phyloP scores from a whole-genome alignment of 176 grass and related monocot genomes.

The Melocanna baccifera region DNA sequence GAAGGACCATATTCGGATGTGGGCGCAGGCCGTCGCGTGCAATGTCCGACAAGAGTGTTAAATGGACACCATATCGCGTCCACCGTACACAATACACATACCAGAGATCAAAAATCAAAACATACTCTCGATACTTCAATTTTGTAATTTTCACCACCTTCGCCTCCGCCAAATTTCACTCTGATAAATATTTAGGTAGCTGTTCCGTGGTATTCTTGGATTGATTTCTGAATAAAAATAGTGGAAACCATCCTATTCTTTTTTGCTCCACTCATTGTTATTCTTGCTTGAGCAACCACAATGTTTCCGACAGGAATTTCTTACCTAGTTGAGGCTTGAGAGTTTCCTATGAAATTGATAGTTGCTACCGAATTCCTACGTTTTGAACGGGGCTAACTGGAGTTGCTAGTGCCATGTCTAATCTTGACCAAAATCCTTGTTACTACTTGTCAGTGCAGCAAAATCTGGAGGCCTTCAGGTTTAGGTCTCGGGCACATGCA shows the following conservation, averaged over 20 bases:
- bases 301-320: not conserved
- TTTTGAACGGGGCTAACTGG: not conserved
- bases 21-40: slow-evolving; percentile 93
- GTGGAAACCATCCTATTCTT: not conserved
- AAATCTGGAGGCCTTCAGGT: not conserved
- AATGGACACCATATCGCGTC: not conserved
- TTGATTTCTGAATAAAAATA: slow-evolving; percentile 9
- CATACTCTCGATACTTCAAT: not conserved
- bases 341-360: not conserved
- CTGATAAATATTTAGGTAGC: not conserved
- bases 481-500: not conserved
- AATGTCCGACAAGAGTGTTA: slow-evolving; percentile 52
- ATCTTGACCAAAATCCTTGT: not conserved
- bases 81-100: not conserved
- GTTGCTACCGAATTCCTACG: not conserved
- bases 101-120: not conserved
- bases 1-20: slow-evolving; percentile 82
- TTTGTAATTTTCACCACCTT: slow-evolving; percentile 8
- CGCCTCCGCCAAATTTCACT: not conserved
- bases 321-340: not conserved
- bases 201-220: not conserved
- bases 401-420: not conserved
- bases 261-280: not conserved
- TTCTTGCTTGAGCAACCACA: not conserved
- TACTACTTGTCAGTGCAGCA: not conserved